A percentile compares a stretch with the other conserved stretches of the same genome.
Evolutionary conservation across 768 basidiomycete genomes (phyloP).

Genomic region (Russula abietina): DNA sequence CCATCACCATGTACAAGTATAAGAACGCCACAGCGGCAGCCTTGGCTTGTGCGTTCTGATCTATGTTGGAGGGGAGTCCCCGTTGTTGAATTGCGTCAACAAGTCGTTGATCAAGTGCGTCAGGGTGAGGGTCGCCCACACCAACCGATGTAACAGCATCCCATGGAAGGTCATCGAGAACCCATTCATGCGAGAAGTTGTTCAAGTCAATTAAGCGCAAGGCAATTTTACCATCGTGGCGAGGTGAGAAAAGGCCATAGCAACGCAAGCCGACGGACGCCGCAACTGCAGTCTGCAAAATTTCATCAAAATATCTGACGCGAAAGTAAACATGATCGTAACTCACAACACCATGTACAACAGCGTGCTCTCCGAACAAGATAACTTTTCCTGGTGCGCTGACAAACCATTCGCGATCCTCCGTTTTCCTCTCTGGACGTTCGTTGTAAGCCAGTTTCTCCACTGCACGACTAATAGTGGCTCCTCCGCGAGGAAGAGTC

Average conservation of each 20-base stretch:
- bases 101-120: constrained; percentile 65
- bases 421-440: constrained; percentile 28
- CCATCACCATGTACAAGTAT: constrained; percentile 86
- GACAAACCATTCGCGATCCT: constrained; percentile 69
- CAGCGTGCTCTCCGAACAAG: constrained; percentile 96
- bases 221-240: constrained; percentile 64
- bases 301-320: constrained; percentile 13
- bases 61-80: constrained; percentile 34
- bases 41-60: constrained; percentile 35
- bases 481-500: constrained; percentile 33
- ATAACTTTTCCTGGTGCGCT: constrained; percentile 98
- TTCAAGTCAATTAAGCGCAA: constrained; percentile 77
- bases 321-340: constrained; percentile 13
- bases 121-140: constrained; percentile 50
- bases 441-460: constrained; percentile 51
- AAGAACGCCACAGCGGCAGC: constrained; percentile 70
- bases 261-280: constrained; percentile 94
- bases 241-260: constrained; percentile 76
- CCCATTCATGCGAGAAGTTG: constrained; percentile 76
- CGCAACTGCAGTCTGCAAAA: constrained; percentile 78
- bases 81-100: constrained; percentile 59
- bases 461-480: constrained; percentile 52
- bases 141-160: constrained; percentile 52
- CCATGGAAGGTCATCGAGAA: constrained; percentile 74
- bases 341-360: constrained; percentile 93